Conservation (phyloP, 352 stramenopile genomes). For the Aphanomyces euteiches region DNA sequence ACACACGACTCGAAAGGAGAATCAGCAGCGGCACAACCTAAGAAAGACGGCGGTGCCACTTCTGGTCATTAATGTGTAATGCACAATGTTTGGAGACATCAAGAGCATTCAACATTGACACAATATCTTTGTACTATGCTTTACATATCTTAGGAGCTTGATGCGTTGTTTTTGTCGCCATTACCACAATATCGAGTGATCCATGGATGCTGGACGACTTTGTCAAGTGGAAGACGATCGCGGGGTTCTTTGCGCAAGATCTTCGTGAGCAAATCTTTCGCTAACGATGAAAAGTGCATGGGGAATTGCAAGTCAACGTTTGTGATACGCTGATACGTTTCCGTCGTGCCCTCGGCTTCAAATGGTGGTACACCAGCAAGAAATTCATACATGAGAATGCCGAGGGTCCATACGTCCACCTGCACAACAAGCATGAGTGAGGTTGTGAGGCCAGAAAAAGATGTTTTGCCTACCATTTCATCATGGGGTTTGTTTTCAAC, state of each 20-base stretch:
- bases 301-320: conserved; percentile 96
- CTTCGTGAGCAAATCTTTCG: conserved; percentile 92
- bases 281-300: conserved; percentile 84
- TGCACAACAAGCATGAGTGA: conserved; percentile 14
- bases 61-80: background rate
- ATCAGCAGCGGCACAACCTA: background rate
- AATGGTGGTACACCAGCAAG: conserved; percentile 97
- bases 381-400: conserved; percentile 99
- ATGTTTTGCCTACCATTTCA: conserved; percentile 64
- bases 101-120: too few relatives aligned
- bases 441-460: background rate
- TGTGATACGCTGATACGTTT: conserved; percentile 97
- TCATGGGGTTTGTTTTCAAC: conserved; percentile 97
- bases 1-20: background rate
- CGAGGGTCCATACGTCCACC: conserved; percentile 97
- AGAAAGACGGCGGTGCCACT: background rate
- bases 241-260: conserved; percentile 94
- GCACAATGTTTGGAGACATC: background rate
- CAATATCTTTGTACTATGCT: too few relatives aligned
- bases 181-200: conserved; percentile 69
- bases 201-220: conserved; percentile 95
- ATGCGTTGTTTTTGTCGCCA: too few relatives aligned
- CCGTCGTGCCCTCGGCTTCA: conserved; percentile 92
- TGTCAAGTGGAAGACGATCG: conserved; percentile 89
- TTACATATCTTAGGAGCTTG: too few relatives aligned